Evolutionary conservation across 345 rosid species (phyloP), one percentile per base, ranked within the genome.

Genomic region (Corymbia maculata): DNA sequence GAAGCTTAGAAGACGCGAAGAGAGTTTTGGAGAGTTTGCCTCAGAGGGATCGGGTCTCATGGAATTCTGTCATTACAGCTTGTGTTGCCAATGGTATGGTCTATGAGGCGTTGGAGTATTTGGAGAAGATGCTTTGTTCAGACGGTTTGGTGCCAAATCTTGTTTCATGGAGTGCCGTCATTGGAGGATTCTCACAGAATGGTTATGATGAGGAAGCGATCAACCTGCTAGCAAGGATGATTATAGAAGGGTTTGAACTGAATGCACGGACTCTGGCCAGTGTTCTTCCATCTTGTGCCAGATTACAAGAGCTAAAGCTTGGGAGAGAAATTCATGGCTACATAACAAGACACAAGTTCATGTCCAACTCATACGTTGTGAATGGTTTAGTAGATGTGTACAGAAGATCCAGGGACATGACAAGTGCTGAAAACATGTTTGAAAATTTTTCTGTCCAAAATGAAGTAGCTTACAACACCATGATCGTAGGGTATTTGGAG

Each of bases 271-370:
- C 96, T 85, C 88, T 95, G 64, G 95, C 95, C 9, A 93, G 95
- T 86, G 94, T 92, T 87, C 95, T 94, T 87, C 97, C 97, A 70
- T 93, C 97, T 28, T 94, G 95, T 88, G 96, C 95, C 87, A 92
- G 96, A 90, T 82, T 94, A 52, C 91, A 79, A 80, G 90, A 90
- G 75, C 90, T 92, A 86, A 89, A 66, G 85, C 91, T 94, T 51
- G 95, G 95, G 61, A 94, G 91, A 90, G 89, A 90, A 88, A 91
- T 94, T 52, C 97, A 94, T 47, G 95, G 95, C 32, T 94, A 91
- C 87, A 88, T 94, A 26, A 90, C 90, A 47, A 92, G 96, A 89
- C 95, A 85, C 55, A 89, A 92, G 51, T 94, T 92, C 88, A 90
- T 91, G 91, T 89, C 64, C 51, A 95, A 92, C 89, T 52, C 90